Base-by-base conservation (phyloP, 441 rosid genomes). In the Pelargonium myrrhifolium region DNA sequence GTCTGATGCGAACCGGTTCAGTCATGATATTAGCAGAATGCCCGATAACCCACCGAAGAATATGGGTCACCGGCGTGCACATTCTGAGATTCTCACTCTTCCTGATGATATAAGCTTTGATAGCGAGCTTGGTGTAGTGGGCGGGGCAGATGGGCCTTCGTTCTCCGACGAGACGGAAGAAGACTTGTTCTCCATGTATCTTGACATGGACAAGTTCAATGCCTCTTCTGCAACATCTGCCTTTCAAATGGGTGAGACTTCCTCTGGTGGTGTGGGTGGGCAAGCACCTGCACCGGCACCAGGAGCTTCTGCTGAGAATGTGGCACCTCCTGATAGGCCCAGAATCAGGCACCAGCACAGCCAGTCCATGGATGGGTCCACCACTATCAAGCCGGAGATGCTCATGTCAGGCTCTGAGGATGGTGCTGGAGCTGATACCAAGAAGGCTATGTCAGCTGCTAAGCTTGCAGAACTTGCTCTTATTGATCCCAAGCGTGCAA, bases 381-480 rank as follows among this genome's bases (percentile, higher is more conserved):
- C 86, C 2, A 86, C 79, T 70, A 84, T 94, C 43, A 86, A 84
- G 75, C 85, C 90, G n/a, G 97, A 91, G 74, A 87, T 94, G 94
- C 92, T 94, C 40, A 77, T 89, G 76, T 82, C 87, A 1, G 90
- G 87, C 64, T 80, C 89, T 1, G 99, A 92, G 58, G 99, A 88
- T 0, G 80, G 65, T 9, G 74, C 90, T 31, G 4, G 66, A 0
- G 80, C 83, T 66, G 97, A 92, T 80, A 62, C 88, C 70, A 94
- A 94, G 90, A 94, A 94, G 76, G 86, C 97, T 9, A 79, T 89
- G 75, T 89, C 99, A 64, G 93, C 99, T 74, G 81, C 96, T 64
- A 89, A 94, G 86, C 99, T 94, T 75, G 94, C 99, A 55, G 99
- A 94, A 83, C 98, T 94, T 79, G 96, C 99, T 56, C 91, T 89